These are phyloP conservation scores for Clavariopsis aquatica DNA, from an alignment of 495 filamentous ascomycete genomes.

Conservation along the genomic window DNA sequence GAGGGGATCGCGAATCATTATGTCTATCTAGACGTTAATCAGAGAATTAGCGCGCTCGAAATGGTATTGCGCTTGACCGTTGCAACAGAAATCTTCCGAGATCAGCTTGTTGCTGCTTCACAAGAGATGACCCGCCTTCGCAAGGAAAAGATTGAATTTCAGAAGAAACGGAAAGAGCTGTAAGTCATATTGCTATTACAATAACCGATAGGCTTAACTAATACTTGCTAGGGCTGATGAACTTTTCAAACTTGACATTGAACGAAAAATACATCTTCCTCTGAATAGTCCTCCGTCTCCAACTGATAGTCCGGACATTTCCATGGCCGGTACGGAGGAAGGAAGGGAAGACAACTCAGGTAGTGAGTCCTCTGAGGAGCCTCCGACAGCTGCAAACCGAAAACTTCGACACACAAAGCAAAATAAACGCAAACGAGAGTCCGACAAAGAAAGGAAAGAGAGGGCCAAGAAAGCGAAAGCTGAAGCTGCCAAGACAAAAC, in stretches of 20 bases:
- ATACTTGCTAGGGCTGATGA: slow-evolving; percentile 70
- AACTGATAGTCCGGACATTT: slow-evolving; percentile 62
- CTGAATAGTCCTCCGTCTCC: slow-evolving; percentile 70
- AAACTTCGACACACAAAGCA: slow-evolving; percentile 77
- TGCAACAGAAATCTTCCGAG: slow-evolving; percentile 78
- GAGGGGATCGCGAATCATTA: slow-evolving; percentile 75
- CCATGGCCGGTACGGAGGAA: slow-evolving; percentile 47
- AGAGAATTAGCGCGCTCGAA: slow-evolving; percentile 76
- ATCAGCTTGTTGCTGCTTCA: slow-evolving; percentile 86
- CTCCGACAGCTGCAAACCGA: slow-evolving; percentile 48
- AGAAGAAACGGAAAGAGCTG: slow-evolving; percentile 78
- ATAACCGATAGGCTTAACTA: not conserved
- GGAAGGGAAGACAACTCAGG: slow-evolving; percentile 59
- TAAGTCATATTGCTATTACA: slow-evolving; percentile 55
- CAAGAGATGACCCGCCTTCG: slow-evolving; percentile 89
- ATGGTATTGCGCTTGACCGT: slow-evolving; percentile 85
- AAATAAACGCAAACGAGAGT: slow-evolving; percentile 68
- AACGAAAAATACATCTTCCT: slow-evolving; percentile 77
- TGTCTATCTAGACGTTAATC: slow-evolving; percentile 72
- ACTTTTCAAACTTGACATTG: slow-evolving; percentile 76
- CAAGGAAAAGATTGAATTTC: slow-evolving; percentile 93
- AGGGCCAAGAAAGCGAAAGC: slow-evolving; percentile 76
- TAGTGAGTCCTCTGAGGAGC: slow-evolving; percentile 35
- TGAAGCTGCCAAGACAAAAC: slow-evolving; percentile 79
- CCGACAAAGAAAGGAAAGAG: slow-evolving; percentile 53